Evolutionary conservation across 257 asterid species (phyloP), one percentile per base, ranked within the genome.

Genomic region (Ligustrum vulgare): DNA sequence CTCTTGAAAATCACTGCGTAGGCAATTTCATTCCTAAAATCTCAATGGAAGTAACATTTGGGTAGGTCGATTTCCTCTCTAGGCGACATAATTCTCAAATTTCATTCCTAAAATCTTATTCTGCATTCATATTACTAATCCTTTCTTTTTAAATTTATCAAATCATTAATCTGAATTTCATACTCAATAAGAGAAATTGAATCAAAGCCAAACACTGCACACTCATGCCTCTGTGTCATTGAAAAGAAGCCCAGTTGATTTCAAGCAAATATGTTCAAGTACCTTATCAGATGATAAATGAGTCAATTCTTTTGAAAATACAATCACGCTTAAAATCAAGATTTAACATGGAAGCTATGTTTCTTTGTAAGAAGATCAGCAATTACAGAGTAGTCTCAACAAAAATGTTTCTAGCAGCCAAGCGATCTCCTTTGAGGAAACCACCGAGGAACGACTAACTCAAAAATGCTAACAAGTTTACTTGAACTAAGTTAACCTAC

Each of bases 321-420:
- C 49, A 41, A 39, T 13, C 45, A 2, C 49, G 16, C 16, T 41
- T 41, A 41, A 41, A 41, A 41, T 41, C 49, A 15, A 11, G 49
- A 41, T 41, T 11, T 41, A 10, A 35, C 35, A 49, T 18, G 16
- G 34, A 70, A 75, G 56, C 82, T 80, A 36, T 32, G 51, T 69
- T 49, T 72, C 41, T 39, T 58, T 60, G 22, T 51, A 34, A 71
- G 72, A 65, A 33, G 32, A 32, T 13, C 18, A 6, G 33, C 6
- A 25, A 34, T 70, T 28, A 72, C 71, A 77, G 36, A 60, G 71
- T 34, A 36, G 80, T 81, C 70, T 47, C 47, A 66, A 68, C 67
- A 79, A 80, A 69, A 76, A 1, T 39, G 66, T 74, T 75, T 63
- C 72, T 72, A 69, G 54, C 73, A 23, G 70, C 83, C 74, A 73